Evolutionary conservation across 2,329 filamentous ascomycete species (phyloP), one percentile per base, ranked within the genome.

Genomic region (Chaetomiaceae sp.): DNA sequence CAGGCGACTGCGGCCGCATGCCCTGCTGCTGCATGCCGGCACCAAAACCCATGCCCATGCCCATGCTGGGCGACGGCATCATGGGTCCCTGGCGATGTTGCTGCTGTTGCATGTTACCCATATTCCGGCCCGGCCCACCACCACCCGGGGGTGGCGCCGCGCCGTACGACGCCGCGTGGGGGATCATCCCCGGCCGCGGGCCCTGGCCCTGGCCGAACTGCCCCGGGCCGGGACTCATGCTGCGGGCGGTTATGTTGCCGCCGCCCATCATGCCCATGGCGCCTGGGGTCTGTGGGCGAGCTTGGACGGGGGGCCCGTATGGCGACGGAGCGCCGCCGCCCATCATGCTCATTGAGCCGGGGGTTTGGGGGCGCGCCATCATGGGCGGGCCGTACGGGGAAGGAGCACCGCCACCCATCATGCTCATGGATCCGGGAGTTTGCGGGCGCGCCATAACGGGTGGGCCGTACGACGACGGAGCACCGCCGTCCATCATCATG

Each of bases 231-330:
- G 61, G 60, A n/a, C 57, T 59, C 55, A 58, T 60, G 31, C 51
- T 59, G 21, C 58, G 47, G 16, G 27, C 7, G 45, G 55, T 53
- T 53, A 57, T 55, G 20, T 55, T n/a, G n/a, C n/a, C n/a, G n/a
- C n/a, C n/a, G n/a, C n/a, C n/a, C n/a, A n/a, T n/a, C n/a, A n/a
- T n/a, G n/a, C n/a, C n/a, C n/a, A n/a, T n/a, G n/a, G n/a, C n/a
- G n/a, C n/a, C n/a, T n/a, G n/a, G n/a, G n/a, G n/a, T n/a, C n/a
- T n/a, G n/a, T n/a, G n/a, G n/a, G n/a, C 55, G 34, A 47, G 45
- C 57, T 58, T 61, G 45, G 48, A 48, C 13, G 59, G 57, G 8
- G 50, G 50, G 39, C n/a, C n/a, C n/a, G n/a, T 63, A 64, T 58
- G 60, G 59, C 9, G 64, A 62, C 40, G 65, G 62, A 10, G 52